Conservation (phyloP, 176 grass and related monocot genomes). For the Cenchrus purpureus region DNA sequence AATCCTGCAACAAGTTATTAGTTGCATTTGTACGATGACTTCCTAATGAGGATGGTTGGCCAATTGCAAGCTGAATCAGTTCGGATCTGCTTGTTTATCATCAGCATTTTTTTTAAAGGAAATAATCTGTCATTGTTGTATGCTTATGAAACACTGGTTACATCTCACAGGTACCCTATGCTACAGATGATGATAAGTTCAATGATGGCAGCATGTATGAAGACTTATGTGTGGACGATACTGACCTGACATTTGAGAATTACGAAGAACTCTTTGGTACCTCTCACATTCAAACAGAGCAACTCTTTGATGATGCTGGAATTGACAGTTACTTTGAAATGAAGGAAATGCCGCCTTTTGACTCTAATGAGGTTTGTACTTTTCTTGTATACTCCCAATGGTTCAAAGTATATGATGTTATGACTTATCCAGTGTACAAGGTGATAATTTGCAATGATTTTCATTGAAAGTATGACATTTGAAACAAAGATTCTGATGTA, state of each 20-base stretch:
- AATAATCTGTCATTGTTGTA: constrained; percentile 6
- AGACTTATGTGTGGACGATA: constrained; percentile 71
- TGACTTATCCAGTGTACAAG: background rate
- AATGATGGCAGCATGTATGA: constrained; percentile 79
- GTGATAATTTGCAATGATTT: background rate
- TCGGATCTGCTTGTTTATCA: background rate
- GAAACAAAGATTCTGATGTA: background rate
- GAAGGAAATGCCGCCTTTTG: constrained; percentile 64
- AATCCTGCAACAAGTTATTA: background rate
- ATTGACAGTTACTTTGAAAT: constrained; percentile 80
- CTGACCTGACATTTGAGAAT: constrained; percentile 80
- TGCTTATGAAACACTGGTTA: constrained; percentile 36
- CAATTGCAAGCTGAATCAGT: constrained; percentile 10
- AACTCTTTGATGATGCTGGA: constrained; percentile 93
- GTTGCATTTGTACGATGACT: background rate
- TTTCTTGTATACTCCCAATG: constrained; percentile 9
- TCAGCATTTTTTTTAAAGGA: background rate
- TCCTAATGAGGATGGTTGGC: background rate
- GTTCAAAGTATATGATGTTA: background rate
- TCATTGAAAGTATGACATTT: background rate
- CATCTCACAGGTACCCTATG: constrained; percentile 44
- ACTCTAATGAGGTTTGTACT: constrained; percentile 50
- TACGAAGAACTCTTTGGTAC: constrained; percentile 92
- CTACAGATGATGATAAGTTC: constrained; percentile 55
- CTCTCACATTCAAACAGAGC: constrained; percentile 61